Percentiles rank a stretch among this genome's conserved stretches.
phyloP scores from a whole-genome alignment of 768 basidiomycete genomes.

The Rhizopogon roseolus region DNA sequence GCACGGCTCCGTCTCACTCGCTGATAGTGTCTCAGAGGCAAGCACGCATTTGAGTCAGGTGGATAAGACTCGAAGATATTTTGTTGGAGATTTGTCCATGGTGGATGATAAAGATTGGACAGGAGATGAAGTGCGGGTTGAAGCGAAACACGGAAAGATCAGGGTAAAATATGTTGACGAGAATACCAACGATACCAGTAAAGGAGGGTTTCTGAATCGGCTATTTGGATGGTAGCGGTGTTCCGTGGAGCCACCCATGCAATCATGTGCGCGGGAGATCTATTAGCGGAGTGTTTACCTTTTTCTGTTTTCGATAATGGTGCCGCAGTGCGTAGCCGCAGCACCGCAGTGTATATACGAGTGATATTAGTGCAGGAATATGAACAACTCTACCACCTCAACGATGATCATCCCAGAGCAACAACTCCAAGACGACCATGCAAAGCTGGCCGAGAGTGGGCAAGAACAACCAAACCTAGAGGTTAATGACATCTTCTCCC shows the following conservation, averaged over 20 bases:
- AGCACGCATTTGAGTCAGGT: slow-evolving; percentile 19
- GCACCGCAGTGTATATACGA: not conserved
- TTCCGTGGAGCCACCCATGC: not conserved
- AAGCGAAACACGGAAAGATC: slow-evolving; percentile 14
- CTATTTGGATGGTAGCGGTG: slow-evolving; percentile 9
- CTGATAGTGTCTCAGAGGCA: slow-evolving; percentile 9
- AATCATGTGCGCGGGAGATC: too few species aligned
- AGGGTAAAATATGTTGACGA: slow-evolving; percentile 19
- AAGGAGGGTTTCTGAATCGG: slow-evolving; percentile 13
- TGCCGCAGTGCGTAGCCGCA: not conserved
- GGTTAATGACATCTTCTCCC: not conserved
- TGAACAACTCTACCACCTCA: not conserved
- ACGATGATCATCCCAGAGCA: slow-evolving; percentile 3
- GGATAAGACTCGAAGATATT: slow-evolving; percentile 12
- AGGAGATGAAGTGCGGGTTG: slow-evolving; percentile 15
- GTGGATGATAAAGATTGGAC: slow-evolving; percentile 16
- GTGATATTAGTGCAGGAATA: too few species aligned
- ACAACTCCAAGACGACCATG: not conserved
- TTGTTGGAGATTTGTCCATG: slow-evolving; percentile 17
- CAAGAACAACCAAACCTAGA: not conserved
- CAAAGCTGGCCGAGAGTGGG: not conserved
- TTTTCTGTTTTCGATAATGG: too few species aligned
- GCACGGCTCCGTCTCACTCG: slow-evolving; percentile 12
- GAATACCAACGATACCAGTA: not conserved
- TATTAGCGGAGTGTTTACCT: too few species aligned